Evolutionary conservation across 352 stramenopile genomes (phyloP).

Genomic region (Phytophthora citrophthora): DNA sequence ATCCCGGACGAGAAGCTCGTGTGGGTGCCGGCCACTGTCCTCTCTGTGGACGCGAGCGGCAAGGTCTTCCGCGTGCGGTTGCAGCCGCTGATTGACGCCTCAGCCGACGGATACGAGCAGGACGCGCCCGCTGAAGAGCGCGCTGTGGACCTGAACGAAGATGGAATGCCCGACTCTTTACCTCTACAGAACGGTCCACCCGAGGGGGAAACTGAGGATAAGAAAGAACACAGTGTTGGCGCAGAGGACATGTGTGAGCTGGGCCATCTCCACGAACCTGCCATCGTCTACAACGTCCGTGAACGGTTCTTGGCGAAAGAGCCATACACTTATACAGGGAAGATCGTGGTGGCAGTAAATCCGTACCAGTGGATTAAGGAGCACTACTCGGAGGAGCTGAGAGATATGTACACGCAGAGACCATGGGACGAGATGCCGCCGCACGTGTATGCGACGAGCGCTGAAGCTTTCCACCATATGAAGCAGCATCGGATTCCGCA

Average conservation of each 20-base stretch:
- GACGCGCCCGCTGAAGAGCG: slow-evolving; percentile 52
- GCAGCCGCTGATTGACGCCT: slow-evolving; percentile 24
- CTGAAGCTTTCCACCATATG: slow-evolving; percentile 86
- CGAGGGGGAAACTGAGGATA: slow-evolving; percentile 25
- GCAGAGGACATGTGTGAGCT: slow-evolving; percentile 88
- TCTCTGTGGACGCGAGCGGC: slow-evolving; percentile 62
- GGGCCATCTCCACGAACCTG: slow-evolving; percentile 90
- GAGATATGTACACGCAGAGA: slow-evolving; percentile 73
- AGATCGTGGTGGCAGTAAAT: slow-evolving; percentile 98
- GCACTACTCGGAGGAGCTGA: slow-evolving; percentile 84
- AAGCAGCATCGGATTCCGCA: slow-evolving; percentile 70
- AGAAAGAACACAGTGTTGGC: slow-evolving; percentile 43
- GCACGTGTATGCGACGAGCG: slow-evolving; percentile 91
- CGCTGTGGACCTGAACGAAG: slow-evolving; percentile 68
- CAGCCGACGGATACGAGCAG: slow-evolving; percentile 1
- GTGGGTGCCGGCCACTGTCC: slow-evolving; percentile 83
- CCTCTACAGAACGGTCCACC: slow-evolving; percentile 69
- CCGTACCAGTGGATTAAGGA: slow-evolving; percentile 93
- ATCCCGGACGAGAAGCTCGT: slow-evolving; percentile 82
- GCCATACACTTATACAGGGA: slow-evolving; percentile 97
- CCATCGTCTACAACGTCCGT: slow-evolving; percentile 93
- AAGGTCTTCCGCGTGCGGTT: slow-evolving; percentile 77
- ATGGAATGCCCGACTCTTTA: slow-evolving; percentile 79
- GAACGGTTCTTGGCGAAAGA: slow-evolving; percentile 82
- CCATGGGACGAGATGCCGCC: slow-evolving; percentile 77